phyloP scores from a whole-genome alignment of 352 stramenopile species.

The Phytophthora multivora region DNA sequence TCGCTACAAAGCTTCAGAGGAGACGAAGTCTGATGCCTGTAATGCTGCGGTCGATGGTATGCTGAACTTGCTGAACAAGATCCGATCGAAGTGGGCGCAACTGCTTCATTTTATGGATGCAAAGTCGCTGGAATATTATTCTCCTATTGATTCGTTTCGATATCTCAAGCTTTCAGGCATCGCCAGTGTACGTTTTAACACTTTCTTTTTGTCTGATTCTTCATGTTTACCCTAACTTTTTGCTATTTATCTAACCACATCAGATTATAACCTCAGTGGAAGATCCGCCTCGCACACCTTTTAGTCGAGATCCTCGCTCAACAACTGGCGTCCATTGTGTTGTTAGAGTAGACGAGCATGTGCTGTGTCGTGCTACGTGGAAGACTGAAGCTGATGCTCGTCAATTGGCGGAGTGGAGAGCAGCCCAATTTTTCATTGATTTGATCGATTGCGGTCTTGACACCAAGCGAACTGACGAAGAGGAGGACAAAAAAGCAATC shows the following conservation, averaged over 20 bases:
- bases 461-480: constrained; percentile 42
- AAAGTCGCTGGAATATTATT: constrained; percentile 53
- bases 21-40: constrained; percentile 64
- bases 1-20: constrained; percentile 41
- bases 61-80: constrained; percentile 53
- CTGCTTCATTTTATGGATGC: constrained; percentile 77
- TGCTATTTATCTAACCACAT: not conserved
- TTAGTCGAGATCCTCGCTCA: constrained; percentile 21
- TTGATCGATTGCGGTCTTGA: constrained; percentile 74
- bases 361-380: constrained; percentile 55
- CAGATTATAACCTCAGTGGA: constrained; percentile 55
- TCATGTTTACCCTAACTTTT: constrained; percentile 3
- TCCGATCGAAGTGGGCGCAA: constrained; percentile 62
- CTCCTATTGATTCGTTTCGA: constrained; percentile 65
- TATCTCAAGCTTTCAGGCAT: constrained; percentile 71
- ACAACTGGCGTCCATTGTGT: constrained; percentile 31
- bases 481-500: constrained; percentile 47
- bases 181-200: constrained; percentile 45
- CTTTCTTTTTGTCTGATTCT: constrained; percentile 1
- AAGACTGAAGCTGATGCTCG: constrained; percentile 55
- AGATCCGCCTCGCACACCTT: constrained; percentile 23
- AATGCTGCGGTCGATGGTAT: constrained; percentile 67
- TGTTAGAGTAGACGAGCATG: constrained; percentile 51
- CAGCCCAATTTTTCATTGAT: constrained; percentile 69
- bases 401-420: constrained; percentile 50